Evolutionary conservation across 129 eudicot species (phyloP), one percentile per base, ranked within the genome.

Genomic region (Helianthus annuus): DNA sequence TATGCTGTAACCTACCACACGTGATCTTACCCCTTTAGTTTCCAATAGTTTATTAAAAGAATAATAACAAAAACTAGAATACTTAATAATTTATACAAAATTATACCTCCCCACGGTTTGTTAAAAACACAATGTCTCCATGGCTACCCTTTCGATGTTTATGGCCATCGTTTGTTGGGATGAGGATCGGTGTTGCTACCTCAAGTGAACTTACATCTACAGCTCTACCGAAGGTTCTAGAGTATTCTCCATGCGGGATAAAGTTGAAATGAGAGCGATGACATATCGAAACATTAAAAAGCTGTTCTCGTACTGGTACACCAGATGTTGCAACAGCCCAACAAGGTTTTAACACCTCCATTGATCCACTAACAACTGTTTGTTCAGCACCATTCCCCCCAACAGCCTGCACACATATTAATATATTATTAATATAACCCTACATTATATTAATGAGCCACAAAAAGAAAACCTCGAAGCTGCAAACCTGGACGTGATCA

Each of bases 281-380:
- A 64, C 99, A 95, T 17, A 95, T 95, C 5, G 99, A 90, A 75
- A 91, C 99, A 84, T 95, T 95, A 24, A 95, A 95, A 4, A 95
- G 96, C 69, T 90, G 97, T 76, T 95, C 99, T 24, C 94, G 88
- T 22, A 95, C 97, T 42, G 99, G 96, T 51, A 95, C 99, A 7
- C 99, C 99, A 48, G 99, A 95, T 53, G 99, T 95, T 57, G 99
- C 99, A 74, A 95, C 84, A 16, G 97, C 99, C 99, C 99, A 95
- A 78, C 99, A 95, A 64, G 99, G 99, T 48, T 87, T 88, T 51
- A 95, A 83, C 34, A 95, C 96, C 68, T 95, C 99, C 96, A 95
- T 90, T 48, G 97, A 95, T 63, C 99, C 97, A 76, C 96, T 95
- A 22, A 90, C 97, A 78, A 95, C 99, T 42, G 94, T 95, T 76